Percentiles rank a stretch among this genome's conserved stretches.
Evolutionary conservation across 208 protist species (phyloP).

Genomic region (Naegleria fowleri): DNA sequence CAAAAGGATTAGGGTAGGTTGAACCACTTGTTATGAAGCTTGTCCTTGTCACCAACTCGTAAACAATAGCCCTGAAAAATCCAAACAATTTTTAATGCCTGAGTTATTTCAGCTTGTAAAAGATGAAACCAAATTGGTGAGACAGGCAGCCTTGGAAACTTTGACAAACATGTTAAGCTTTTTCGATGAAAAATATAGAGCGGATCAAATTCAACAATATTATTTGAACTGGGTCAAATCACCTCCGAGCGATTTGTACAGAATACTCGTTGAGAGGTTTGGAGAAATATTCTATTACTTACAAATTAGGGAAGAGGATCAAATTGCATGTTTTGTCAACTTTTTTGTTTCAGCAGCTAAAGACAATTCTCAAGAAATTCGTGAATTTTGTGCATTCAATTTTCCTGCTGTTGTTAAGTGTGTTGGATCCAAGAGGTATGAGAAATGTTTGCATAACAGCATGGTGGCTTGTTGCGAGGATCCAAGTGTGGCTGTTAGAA

Average conservation of each 20-base stretch:
- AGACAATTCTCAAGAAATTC: no score
- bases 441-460: background rate
- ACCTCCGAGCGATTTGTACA: background rate
- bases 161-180: background rate
- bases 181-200: conserved; percentile 3
- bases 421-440: background rate
- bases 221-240: background rate
- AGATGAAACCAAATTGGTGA: conserved; percentile 1
- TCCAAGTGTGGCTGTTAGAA: background rate
- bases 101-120: background rate
- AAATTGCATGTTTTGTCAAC: background rate
- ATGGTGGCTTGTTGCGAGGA: background rate
- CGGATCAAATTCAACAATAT: background rate
- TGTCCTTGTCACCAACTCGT: no score
- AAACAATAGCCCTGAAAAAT: background rate
- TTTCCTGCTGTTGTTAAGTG: background rate
- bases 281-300: conserved; percentile 8
- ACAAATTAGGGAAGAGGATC: background rate
- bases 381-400: background rate
- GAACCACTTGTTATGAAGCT: no score
- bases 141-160: background rate
- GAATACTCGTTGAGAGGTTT: background rate
- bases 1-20: conserved; percentile 10
- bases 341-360: background rate
- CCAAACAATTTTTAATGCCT: background rate